Evolutionary conservation across 352 stramenopile species (phyloP), one percentile per base, ranked within the genome.

Genomic region (Phytopythium aichiense): DNA sequence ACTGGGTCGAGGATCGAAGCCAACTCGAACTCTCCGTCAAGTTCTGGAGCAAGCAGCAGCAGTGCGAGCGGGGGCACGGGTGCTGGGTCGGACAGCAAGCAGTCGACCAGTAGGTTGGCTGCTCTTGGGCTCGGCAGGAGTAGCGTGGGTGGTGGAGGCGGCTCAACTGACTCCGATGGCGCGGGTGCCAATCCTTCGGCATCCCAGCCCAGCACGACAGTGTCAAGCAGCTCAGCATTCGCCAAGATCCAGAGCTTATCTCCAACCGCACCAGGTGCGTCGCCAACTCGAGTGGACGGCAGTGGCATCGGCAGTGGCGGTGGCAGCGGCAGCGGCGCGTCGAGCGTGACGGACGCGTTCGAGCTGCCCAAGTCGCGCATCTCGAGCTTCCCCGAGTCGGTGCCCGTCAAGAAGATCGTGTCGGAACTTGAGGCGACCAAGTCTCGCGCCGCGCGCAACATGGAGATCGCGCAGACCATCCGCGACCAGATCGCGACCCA

Each of bases 351-450:
- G 25, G 58, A 43, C 43, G 60, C 50, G 1, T 89, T 90, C 46
- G 60, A 82, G 42, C 55, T 88, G 11, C 80, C 79, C 0, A 79
- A 73, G 40, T 74, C 68, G n/a, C 72, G 78, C 11, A 75, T 79
- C 55, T 85, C 73, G 18, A 74, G 82, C 61, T 91, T 91, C 52
- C 70, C 73, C 31, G 75, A 84, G 52, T 89, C 79, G 0, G 72
- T 91, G 18, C 66, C 79, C 0, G 72, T 85, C 28, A 76, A 80
- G 52, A 77, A 75, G 48, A 91, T 91, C 63, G 80, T 91, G 31
- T 74, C 78, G 7, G 80, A 88, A 22, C 63, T 91, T 8, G 79
- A 93, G 56, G 75, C 73, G 5, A 88, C 73, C 9, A 93, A 87
- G 48, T 66, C 71, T 18, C 77, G 81, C 37, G 81, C 79, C 25